Evolutionary conservation across 345 rosid genomes (phyloP).

Genomic region (Laguncularia racemosa): DNA sequence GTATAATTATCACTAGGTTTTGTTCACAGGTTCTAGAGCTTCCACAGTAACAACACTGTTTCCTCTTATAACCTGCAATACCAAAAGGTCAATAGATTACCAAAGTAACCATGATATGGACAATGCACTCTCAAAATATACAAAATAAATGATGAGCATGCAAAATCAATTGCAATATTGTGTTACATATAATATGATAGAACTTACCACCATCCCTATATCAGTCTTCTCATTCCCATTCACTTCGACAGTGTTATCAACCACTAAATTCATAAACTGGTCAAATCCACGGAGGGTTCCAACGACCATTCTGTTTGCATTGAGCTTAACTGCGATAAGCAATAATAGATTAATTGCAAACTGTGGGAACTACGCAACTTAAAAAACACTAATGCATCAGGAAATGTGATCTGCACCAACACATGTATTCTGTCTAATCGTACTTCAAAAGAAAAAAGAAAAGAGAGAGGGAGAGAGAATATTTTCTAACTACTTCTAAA

Average conservation of each 20-base stretch:
- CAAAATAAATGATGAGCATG: background rate
- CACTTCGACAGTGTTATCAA: constrained; percentile 22
- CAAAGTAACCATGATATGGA: background rate
- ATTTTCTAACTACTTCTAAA: too few species aligned
- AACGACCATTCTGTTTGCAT: constrained; percentile 18
- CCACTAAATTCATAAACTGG: constrained; percentile 24
- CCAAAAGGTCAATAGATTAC: background rate
- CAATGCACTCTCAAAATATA: background rate
- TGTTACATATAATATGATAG: background rate
- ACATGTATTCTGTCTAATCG: too few species aligned
- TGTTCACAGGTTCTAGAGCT: constrained; percentile 21
- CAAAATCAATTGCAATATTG: too few species aligned
- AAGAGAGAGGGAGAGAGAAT: too few species aligned
- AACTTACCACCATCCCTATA: constrained; percentile 24
- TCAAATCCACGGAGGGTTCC: constrained; percentile 24
- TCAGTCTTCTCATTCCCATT: constrained; percentile 21
- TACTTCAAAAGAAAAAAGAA: too few species aligned
- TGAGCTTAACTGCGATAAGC: constrained; percentile 17
- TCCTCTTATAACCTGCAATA: constrained; percentile 19
- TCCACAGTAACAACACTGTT: constrained; percentile 23
- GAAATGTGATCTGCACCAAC: too few species aligned
- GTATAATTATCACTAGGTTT: background rate
- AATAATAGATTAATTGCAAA: background rate
- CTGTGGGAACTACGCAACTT: background rate
- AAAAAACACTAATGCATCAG: background rate